Base-by-base conservation (phyloP, 1,284 basidiomycete species). In the Boletus semigastroideus region DNA sequence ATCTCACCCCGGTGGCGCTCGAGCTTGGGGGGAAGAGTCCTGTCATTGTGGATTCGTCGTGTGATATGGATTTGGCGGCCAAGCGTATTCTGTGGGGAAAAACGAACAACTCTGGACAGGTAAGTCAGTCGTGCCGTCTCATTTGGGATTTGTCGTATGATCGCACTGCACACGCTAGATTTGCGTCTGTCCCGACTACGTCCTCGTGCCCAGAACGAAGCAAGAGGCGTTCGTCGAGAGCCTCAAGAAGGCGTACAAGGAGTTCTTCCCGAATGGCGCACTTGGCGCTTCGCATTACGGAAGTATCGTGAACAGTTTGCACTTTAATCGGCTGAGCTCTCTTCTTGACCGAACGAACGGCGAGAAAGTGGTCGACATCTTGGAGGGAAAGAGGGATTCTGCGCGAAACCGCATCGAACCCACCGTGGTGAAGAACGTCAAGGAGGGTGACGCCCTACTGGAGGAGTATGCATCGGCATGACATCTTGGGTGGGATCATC, bases 1-100 rank as follows among this genome's bases (percentile, higher is more conserved):
- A 81, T 54, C 75, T 87, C 31, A 86, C 84, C 6, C 83, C 86
- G 5, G 69, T 78, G 38, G 79, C 83, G 1, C 77, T 88, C 37
- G 86, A 83, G 68, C 76, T 88, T 19, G 84, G 86, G 28, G 86
- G 86, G 42, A 87, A 87, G 71, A 82, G 78, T 50, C 83, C 86
- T 8, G 80, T 78, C 8, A 68, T 84, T 43, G 70, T 88, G 25
- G 78, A 84, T 53, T 58, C 75, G 10, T 72, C 76, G 43, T 72
- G 78, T 51, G 70, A 77, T 56, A 60, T 79, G 56, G 65, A 72
- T 16, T 45, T 76, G 28, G 73, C 74, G 1, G 78, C 75, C 3
- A 70, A 67, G 53, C 72, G 81, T 5, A 70, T 82, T 22, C 69
- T 85, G 28, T 79, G 77, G 69, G 83, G 84, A 42, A 87, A 86